Conservation (phyloP, 495 filamentous ascomycete species). For the Neurospora terricola region DNA sequence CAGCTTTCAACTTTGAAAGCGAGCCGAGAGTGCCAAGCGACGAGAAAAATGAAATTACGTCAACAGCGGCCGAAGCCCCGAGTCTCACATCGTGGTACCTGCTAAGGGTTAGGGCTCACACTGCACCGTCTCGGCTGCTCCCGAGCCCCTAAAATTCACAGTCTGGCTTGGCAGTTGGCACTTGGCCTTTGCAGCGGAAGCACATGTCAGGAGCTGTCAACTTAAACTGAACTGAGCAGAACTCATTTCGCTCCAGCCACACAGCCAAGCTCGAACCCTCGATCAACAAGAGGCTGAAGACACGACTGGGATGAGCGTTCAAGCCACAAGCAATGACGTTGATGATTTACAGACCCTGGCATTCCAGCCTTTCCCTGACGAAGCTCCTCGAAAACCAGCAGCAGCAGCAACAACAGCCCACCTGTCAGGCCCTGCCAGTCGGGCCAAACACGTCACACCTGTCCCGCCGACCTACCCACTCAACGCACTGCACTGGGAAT, state of each 20-base stretch:
- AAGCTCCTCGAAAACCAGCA: conserved; percentile 5
- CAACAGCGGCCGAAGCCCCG: background rate
- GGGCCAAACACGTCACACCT: conserved; percentile 24
- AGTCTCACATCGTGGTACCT: background rate
- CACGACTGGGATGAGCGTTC: background rate
- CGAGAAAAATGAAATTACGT: background rate
- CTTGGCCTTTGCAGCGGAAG: background rate
- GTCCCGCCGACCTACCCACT: background rate
- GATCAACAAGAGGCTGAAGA: background rate
- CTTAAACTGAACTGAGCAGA: background rate
- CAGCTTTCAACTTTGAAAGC: background rate
- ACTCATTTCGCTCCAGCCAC: background rate
- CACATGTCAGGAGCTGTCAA: background rate
- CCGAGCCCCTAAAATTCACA: background rate
- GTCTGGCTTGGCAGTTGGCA: background rate
- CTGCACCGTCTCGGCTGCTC: background rate
- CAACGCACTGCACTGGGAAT: background rate
- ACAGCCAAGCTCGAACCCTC: background rate
- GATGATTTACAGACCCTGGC: background rate
- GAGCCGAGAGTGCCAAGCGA: background rate
- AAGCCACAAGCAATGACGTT: conserved; percentile 2
- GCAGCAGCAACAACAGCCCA: conserved; percentile 13
- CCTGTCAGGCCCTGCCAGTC: background rate
- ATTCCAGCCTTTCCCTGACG: background rate
- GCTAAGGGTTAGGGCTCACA: background rate